Evolutionary conservation across 345 rosid genomes (phyloP), one percentile per base, ranked within the genome.

Genomic region (Bruguiera gymnorhiza): DNA sequence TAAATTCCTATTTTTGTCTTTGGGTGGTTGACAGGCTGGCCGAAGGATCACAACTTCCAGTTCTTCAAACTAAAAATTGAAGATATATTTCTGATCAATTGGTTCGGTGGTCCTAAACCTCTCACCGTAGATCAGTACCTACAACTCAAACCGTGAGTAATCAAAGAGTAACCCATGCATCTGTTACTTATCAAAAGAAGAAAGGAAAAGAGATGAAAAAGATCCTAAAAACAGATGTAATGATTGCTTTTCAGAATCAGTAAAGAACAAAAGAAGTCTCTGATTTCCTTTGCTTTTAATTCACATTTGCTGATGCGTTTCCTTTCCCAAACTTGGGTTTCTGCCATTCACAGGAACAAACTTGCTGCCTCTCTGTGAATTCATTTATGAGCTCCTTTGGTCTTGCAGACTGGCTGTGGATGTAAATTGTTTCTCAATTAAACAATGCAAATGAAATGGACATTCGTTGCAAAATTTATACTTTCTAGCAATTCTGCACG

Each of bases 81-180:
- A 73, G 78, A 89, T 70, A 85, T 95, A 78, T 95, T 95, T 61
- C 73, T 95, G 80, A 89, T 95, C 27, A 84, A 95, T 67, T 90
- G 93, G 97, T 95, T 86, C 65, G 97, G 99, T 65, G 99, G 97
- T 70, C 86, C 92, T 57, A 95, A 95, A 66, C 95, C 92, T 68
- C 79, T 82, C 69, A 86, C 96, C 4, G 81, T 88, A 18, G 93
- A 92, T 26, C 81, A 95, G 76, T 95, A 95, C 73, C 85, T 95
- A 63, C 85, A 84, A 19, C 58, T 65, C 10, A 82, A 87, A 73
- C 52, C 50, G 99, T 92, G 76, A 90, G 96, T 74, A 21, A 16
- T 56, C 36, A n/a, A 60, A 23, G 31, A 29, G 64, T 50, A 32
- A 37, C 9, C 21, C 7, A 3, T 51, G 1, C 2, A 1, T 23